Base-by-base conservation (phyloP, 306 rosid species). In the Lathyrus sativus region DNA sequence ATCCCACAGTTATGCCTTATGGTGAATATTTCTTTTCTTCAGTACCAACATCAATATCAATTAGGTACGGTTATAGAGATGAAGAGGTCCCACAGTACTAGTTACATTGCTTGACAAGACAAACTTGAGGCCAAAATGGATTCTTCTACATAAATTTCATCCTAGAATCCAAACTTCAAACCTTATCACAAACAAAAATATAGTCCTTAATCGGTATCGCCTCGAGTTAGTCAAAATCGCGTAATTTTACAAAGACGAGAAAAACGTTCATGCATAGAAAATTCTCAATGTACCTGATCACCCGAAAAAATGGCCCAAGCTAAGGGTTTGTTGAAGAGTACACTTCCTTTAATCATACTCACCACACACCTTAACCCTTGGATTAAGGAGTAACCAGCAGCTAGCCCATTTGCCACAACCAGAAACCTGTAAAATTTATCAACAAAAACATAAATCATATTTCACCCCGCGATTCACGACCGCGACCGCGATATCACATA, bases 261-360 rank as follows among this genome's bases (percentile, higher is more conserved):
- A 17, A 45, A 43, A 63, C 33, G 7, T 14, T 15, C 7, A 8
- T 58, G 17, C 12, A 43, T n/a, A 19, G 31, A 35, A 35, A 7
- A 35, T 35, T 35, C 39, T 6, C 31, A 57, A 66, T 51, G 58
- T 80, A 86, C 97, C 98, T 93, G 97, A 76, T 93, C 96, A 72
- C 71, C 86, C 15, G 97, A 86, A 85, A 93, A 93, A 63, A 85
- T 88, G 24, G 71, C 50, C 98, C 96, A 93, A 77, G 98, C 96
- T 60, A 85, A 75, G 59, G 96, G 88, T 73, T 90, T 93, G 83
- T 70, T 88, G 69, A 86, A 85, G 62, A 88, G 83, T 35, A 74
- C 89, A 74, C 51, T 64, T 74, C 97, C 98, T 38, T 67, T 84
- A 54, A 79, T 65, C 86, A 90, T 79, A 81, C 80, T 68, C 65